Evolutionary conservation across 2,329 filamentous ascomycete genomes (phyloP), one percentile per base, ranked within the genome.

Genomic region (Fonsecaea erecta): DNA sequence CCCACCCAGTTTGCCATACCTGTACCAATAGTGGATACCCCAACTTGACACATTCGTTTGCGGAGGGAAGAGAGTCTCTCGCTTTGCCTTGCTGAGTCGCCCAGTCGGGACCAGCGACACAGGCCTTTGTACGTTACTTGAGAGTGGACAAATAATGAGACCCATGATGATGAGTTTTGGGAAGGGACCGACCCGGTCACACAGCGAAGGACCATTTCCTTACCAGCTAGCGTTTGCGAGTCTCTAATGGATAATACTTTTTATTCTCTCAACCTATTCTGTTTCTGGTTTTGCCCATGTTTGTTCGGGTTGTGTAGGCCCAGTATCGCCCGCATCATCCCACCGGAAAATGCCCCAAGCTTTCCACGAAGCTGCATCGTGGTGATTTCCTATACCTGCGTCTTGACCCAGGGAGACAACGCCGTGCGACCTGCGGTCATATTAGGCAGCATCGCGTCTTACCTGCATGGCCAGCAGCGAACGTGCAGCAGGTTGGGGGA

Each of bases 11-110:
- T 52, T 52, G 26, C 54, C 53, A 4, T 55, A 58, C 40, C 16
- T 68, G 66, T 68, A 68, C 66, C 60, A 65, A 48, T 54, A 68
- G 37, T 68, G 59, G 63, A 65, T 65, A 65, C 66, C 66, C 66
- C 40, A 54, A 48, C 11, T 61, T 63, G 34, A 52, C 34, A 54
- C 56, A 55, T 65, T 68, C 56, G 52, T 56, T 63, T 57, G 62
- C 58, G 65, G 62, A 67, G 61, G 65, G 61, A 63, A 60, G 32
- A 37, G 40, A 52, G 55, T 52, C 52, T 64, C 60, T 63, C 46
- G 37, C 43, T 52, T 53, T 54, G 37, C 52, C 46, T 48, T 62
- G 52, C 28, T 60, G 48, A 43, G 46, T 54, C 35, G 28, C 53
- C 58, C 18, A 24, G 11, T 24, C 12, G 7, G 57, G 57, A 37